Conservation (phyloP, 495 filamentous ascomycete genomes). For the Xeromyces bisporus region DNA sequence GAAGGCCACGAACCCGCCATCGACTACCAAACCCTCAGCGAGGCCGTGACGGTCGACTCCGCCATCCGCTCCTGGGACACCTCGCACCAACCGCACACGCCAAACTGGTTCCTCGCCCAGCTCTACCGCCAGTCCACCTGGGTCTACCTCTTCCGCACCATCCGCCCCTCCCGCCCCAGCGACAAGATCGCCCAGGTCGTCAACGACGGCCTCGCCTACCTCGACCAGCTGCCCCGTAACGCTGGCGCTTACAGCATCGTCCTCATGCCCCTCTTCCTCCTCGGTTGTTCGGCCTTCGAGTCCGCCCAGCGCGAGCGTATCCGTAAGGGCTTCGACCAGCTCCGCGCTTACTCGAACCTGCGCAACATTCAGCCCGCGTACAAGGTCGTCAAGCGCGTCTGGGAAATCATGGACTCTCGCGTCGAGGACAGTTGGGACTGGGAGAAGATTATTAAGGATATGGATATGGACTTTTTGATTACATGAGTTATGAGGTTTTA, state of each 20-base stretch:
- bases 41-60: conserved; percentile 62
- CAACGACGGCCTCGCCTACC: conserved; percentile 53
- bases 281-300: conserved; percentile 74
- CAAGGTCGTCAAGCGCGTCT: conserved; percentile 61
- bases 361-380: conserved; percentile 64
- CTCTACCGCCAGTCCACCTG: conserved; percentile 83
- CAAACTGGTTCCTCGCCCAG: conserved; percentile 58
- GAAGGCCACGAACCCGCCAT: conserved; percentile 50
- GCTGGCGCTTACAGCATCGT: conserved; percentile 58
- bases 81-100: conserved; percentile 48
- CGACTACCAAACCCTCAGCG: conserved; percentile 55
- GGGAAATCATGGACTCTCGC: conserved; percentile 64
- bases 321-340: conserved; percentile 44
- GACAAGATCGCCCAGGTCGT: conserved; percentile 57
- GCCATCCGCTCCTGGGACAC: conserved; percentile 64
- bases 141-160: conserved; percentile 78
- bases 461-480: conserved; percentile 71
- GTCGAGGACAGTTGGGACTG: conserved; percentile 76
- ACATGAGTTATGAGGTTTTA: conserved; percentile 27
- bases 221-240: conserved; percentile 44
- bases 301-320: conserved; percentile 52
- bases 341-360: conserved; percentile 62
- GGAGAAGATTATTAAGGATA: conserved; percentile 60
- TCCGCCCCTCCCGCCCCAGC: conserved; percentile 54
- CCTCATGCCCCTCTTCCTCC: conserved; percentile 72